Percentiles rank a stretch among this genome's conserved stretches.
Conservation (phyloP, 192 early-diverging fungal species). For the Backusella morwellensis region DNA sequence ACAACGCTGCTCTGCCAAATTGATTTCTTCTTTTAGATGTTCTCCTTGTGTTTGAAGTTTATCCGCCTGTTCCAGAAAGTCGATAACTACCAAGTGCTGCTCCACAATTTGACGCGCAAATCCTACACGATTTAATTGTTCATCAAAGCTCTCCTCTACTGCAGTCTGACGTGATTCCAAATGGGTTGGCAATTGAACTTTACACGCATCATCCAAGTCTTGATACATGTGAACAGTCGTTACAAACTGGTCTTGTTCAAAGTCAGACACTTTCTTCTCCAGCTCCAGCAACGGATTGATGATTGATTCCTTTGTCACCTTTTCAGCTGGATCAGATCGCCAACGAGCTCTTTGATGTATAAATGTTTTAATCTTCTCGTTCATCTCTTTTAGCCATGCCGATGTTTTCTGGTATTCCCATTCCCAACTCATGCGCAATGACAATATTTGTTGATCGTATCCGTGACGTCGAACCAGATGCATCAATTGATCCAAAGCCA, state of each 20-base stretch:
- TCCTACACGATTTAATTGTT: slow-evolving; percentile 18
- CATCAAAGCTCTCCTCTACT: slow-evolving; percentile 33
- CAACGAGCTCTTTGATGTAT: slow-evolving; percentile 21
- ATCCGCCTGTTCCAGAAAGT: slow-evolving; percentile 29
- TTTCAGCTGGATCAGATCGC: neutral
- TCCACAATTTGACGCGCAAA: slow-evolving; percentile 38
- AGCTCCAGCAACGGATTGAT: neutral
- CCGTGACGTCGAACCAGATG: slow-evolving; percentile 26
- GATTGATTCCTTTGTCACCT: neutral
- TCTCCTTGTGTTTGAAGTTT: slow-evolving; percentile 21
- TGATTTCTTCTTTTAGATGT: slow-evolving; percentile 12
- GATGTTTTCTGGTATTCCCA: slow-evolving; percentile 27
- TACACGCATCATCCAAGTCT: slow-evolving; percentile 34
- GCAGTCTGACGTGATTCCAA: slow-evolving; percentile 31
- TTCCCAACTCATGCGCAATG: slow-evolving; percentile 38
- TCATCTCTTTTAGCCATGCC: slow-evolving; percentile 12
- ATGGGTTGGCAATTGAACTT: slow-evolving; percentile 25
- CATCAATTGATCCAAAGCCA: slow-evolving; percentile 36
- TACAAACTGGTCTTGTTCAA: slow-evolving; percentile 27
- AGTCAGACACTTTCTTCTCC: slow-evolving; percentile 9
- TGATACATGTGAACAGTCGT: slow-evolving; percentile 31
- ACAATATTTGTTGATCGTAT: slow-evolving; percentile 31
- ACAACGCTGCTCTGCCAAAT: slow-evolving; percentile 12
- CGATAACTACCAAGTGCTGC: slow-evolving; percentile 34
- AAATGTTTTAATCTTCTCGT: slow-evolving; percentile 21